Conservation (phyloP, 2,329 filamentous ascomycete genomes). For the Teratosphaeria epicoccoides region DNA sequence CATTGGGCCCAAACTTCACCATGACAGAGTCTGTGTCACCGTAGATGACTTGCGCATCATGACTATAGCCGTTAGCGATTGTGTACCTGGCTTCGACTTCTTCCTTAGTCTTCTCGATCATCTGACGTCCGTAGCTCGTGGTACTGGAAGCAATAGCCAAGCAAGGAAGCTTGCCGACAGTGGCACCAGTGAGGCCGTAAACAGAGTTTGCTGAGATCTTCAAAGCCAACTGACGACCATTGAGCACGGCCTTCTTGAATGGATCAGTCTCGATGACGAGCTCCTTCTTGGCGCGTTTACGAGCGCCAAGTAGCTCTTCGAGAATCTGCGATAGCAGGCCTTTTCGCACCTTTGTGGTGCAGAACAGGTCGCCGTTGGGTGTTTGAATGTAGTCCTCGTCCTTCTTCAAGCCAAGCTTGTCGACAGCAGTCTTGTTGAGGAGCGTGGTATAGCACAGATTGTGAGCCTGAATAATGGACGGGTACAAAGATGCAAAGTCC, state of each 20-base stretch:
- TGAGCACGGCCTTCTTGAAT: slow-evolving; percentile 95
- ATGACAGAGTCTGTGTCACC: slow-evolving; percentile 99
- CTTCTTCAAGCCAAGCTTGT: slow-evolving; percentile 66
- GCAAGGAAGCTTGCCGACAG: slow-evolving; percentile 89
- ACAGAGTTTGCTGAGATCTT: slow-evolving; percentile 97
- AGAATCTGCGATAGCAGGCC: slow-evolving; percentile 90
- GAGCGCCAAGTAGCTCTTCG: slow-evolving; percentile 78
- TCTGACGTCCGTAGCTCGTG: slow-evolving; percentile 91
- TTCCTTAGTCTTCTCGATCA: slow-evolving; percentile 98
- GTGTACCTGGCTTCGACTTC: slow-evolving; percentile 86
- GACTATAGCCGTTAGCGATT: slow-evolving; percentile 85
- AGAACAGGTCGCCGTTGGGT: slow-evolving; percentile 87
- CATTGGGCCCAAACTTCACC: slow-evolving; percentile 92
- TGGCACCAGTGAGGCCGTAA: slow-evolving; percentile 93
- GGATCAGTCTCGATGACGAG: slow-evolving; percentile 80
- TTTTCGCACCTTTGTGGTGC: slow-evolving; percentile 78
- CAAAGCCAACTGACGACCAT: slow-evolving; percentile 89
- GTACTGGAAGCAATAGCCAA: slow-evolving; percentile 92
- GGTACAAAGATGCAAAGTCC: slow-evolving; percentile 97
- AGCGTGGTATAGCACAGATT: slow-evolving; percentile 97
- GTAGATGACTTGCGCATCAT: slow-evolving; percentile 95
- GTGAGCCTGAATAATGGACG: slow-evolving; percentile 97
- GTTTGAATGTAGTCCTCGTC: slow-evolving; percentile 95
- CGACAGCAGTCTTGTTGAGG: slow-evolving; percentile 65
- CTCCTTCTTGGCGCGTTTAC: slow-evolving; percentile 91